These are phyloP conservation scores for Daedaleopsis nitida DNA, from an alignment of 768 basidiomycete species.

Conservation along the genomic window DNA sequence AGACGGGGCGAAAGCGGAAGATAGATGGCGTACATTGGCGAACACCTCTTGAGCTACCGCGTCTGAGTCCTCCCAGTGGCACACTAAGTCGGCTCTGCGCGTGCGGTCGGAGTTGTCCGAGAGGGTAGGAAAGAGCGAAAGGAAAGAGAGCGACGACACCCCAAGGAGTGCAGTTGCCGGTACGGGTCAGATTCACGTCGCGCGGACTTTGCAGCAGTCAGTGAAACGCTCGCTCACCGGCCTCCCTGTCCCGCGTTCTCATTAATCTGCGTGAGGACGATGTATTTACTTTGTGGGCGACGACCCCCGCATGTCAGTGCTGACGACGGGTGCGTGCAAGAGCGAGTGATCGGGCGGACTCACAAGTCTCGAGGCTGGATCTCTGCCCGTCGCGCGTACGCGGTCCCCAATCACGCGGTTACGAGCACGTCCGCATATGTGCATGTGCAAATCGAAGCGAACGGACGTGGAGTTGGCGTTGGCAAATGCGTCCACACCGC, in stretches of 20 bases:
- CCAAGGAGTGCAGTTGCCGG: not conserved
- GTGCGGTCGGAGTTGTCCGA: not conserved
- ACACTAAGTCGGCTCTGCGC: constrained; percentile 73
- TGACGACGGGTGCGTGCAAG: too few relatives aligned
- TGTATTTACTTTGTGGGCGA: constrained; percentile 66
- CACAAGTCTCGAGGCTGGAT: constrained; percentile 83
- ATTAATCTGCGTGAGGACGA: constrained; percentile 82
- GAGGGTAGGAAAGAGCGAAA: not conserved
- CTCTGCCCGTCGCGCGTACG: constrained; percentile 38
- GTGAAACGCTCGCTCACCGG: constrained; percentile 50
- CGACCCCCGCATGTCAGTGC: constrained; percentile 9
- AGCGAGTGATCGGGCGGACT: constrained; percentile 36
- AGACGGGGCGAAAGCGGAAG: too few relatives aligned
- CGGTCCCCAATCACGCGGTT: too few relatives aligned
- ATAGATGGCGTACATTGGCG: constrained; percentile 61
- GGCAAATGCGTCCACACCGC: not conserved
- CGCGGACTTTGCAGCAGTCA: not conserved
- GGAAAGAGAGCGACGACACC: not conserved
- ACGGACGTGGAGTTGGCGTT: too few relatives aligned
- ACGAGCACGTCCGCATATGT: too few relatives aligned
- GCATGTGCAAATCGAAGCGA: not conserved
- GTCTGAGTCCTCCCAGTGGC: constrained; percentile 89
- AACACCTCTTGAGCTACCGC: constrained; percentile 77
- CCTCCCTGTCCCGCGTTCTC: constrained; percentile 87
- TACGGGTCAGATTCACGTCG: constrained; percentile 1